Evolutionary conservation across 192 early-diverging fungal genomes (phyloP).

Genomic region (Geranomyces michiganensis): DNA sequence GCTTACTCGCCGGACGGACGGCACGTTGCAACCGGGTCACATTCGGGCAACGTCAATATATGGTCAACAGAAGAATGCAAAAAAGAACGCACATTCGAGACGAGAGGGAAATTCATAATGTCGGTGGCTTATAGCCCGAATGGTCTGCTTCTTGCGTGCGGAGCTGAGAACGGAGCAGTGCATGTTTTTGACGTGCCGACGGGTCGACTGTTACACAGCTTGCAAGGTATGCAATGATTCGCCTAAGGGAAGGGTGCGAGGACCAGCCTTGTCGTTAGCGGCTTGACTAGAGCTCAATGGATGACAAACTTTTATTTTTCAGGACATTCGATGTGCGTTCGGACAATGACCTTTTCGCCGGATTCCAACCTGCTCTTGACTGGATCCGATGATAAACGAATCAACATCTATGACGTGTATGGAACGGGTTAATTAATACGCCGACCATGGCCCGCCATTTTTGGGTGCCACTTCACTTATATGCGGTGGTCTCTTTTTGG

Average conservation of each 20-base stretch:
- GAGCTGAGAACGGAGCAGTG: conserved; percentile 73
- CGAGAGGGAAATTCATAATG: conserved; percentile 78
- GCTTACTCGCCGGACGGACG: conserved; percentile 74
- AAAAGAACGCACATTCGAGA: conserved; percentile 68
- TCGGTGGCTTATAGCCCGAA: conserved; percentile 78
- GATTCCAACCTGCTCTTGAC: conserved; percentile 71
- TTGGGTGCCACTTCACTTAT: background rate
- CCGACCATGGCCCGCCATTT: background rate
- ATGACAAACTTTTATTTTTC: conserved; percentile 12
- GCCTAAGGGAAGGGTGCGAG: background rate
- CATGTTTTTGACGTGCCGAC: conserved; percentile 73
- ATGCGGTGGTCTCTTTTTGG: background rate
- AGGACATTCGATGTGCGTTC: conserved; percentile 79
- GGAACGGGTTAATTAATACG: conserved; percentile 13
- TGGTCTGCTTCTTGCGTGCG: conserved; percentile 73
- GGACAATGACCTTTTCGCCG: conserved; percentile 73
- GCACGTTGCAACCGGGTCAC: conserved; percentile 71
- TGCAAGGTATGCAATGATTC: conserved; percentile 52
- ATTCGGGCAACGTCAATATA: conserved; percentile 71
- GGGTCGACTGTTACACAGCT: conserved; percentile 64
- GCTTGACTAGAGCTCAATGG: background rate
- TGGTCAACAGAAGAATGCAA: conserved; percentile 70
- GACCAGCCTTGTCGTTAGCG: background rate
- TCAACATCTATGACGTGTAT: conserved; percentile 72
- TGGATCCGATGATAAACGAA: conserved; percentile 82